Conservation (phyloP, 371 early-diverging fungal species). For the Phascolomyces articulosus region DNA sequence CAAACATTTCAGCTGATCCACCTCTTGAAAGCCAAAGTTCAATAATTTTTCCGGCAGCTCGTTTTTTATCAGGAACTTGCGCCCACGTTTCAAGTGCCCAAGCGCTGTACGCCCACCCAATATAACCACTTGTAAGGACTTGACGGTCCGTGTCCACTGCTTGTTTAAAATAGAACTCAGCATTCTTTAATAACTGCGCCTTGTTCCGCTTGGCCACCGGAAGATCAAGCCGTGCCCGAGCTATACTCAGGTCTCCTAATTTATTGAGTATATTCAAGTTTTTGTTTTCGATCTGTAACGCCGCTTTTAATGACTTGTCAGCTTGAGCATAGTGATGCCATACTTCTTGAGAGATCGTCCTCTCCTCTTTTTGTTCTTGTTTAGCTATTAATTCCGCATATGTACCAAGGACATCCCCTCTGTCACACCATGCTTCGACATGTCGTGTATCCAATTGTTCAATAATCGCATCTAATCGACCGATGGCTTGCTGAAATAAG, state of each 20-base stretch:
- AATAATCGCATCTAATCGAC: slow-evolving; percentile 54
- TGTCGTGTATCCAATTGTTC: slow-evolving; percentile 45
- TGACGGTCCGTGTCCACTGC: slow-evolving; percentile 43
- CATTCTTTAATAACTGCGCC: slow-evolving; percentile 57
- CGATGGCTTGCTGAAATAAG: slow-evolving; percentile 43
- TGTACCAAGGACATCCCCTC: slow-evolving; percentile 65
- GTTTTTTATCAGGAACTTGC: slow-evolving; percentile 22
- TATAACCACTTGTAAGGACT: slow-evolving; percentile 38
- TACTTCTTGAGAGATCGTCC: slow-evolving; percentile 30
- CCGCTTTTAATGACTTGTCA: slow-evolving; percentile 55
- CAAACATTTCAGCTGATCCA: slow-evolving; percentile 34
- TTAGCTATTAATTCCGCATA: slow-evolving; percentile 57
- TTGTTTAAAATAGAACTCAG: slow-evolving; percentile 47
- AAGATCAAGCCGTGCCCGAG: slow-evolving; percentile 48
- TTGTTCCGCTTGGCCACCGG: slow-evolving; percentile 55
- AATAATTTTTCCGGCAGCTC: slow-evolving; percentile 38
- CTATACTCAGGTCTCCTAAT: slow-evolving; percentile 60
- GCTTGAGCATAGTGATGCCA: slow-evolving; percentile 59
- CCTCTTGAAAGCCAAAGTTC: slow-evolving; percentile 45
- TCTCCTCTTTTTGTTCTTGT: not conserved
- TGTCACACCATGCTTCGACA: slow-evolving; percentile 73
- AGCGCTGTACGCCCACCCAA: slow-evolving; percentile 43
- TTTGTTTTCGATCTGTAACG: slow-evolving; percentile 53
- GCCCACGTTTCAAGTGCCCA: slow-evolving; percentile 49
- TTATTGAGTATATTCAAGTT: slow-evolving; percentile 61